A percentile compares a stretch with the other conserved stretches of the same genome.
Evolutionary conservation across 108 stramenopile genomes (phyloP).

Genomic region (Phaeodactylum tricornutum): DNA sequence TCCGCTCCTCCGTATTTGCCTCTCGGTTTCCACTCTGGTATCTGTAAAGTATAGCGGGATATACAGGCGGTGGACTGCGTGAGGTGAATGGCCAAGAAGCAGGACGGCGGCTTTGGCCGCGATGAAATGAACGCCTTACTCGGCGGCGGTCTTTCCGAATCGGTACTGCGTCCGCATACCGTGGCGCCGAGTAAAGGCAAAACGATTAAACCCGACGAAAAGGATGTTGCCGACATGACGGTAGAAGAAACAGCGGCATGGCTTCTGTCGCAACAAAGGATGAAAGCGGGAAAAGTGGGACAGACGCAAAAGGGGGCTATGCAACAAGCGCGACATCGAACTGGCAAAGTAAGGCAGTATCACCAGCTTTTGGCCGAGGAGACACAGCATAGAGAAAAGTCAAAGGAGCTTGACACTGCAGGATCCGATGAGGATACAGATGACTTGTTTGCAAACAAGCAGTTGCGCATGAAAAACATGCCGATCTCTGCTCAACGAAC

Average conservation of each 20-base stretch:
- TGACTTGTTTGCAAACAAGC: not conserved
- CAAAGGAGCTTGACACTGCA: not conserved
- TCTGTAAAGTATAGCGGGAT: too few species aligned
- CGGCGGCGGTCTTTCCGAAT: conserved; percentile 29
- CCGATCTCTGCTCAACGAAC: too few species aligned
- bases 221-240: conserved; percentile 53
- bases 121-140: conserved; percentile 70
- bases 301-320: not conserved
- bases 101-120: conserved; percentile 32
- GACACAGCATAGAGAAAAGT: not conserved
- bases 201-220: conserved; percentile 3
- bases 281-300: not conserved
- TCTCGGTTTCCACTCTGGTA: too few species aligned
- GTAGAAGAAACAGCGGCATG: conserved; percentile 62
- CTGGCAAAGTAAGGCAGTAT: conserved; percentile 6
- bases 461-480: not conserved
- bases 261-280: conserved; percentile 9
- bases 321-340: conserved; percentile 1
- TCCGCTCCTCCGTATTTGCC: too few species aligned
- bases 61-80: too few species aligned
- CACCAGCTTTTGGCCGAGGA: conserved; percentile 9
- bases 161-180: conserved; percentile 30
- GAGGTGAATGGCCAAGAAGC: too few species aligned
- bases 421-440: not conserved
- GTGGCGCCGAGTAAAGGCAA: conserved; percentile 16